Percentiles rank a stretch among this genome's conserved stretches.
Evolutionary conservation across 495 filamentous ascomycete genomes (phyloP).

Genomic region (Penicillium chermesinum): DNA sequence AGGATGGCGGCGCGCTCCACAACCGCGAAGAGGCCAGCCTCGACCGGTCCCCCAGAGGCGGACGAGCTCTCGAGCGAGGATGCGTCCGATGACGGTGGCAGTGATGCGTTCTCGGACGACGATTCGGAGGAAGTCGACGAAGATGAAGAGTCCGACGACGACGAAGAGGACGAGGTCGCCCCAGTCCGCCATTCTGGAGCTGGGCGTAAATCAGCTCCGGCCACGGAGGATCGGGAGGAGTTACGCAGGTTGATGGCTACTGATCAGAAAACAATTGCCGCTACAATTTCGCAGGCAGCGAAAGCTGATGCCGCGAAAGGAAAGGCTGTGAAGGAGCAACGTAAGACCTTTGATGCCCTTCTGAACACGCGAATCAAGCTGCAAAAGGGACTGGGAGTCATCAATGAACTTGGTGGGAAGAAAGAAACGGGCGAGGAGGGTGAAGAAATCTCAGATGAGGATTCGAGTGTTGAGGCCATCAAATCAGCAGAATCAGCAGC

Average conservation of each 20-base stretch:
- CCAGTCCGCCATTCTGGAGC: background rate
- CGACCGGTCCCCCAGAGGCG: constrained; percentile 17
- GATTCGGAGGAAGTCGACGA: constrained; percentile 8
- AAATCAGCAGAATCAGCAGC: constrained; percentile 84
- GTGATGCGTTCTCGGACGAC: background rate
- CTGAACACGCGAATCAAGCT: constrained; percentile 84
- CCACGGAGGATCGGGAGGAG: constrained; percentile 45
- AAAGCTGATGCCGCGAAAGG: constrained; percentile 81
- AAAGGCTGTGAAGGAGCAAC: constrained; percentile 74
- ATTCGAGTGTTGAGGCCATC: constrained; percentile 43
- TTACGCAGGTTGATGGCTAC: constrained; percentile 65
- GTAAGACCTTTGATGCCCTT: constrained; percentile 77
- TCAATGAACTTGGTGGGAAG: constrained; percentile 63
- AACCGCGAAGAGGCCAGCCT: constrained; percentile 17
- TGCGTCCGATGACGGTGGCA: constrained; percentile 7
- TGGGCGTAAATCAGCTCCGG: background rate
- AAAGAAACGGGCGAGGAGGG: constrained; percentile 15
- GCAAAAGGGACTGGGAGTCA: constrained; percentile 79
- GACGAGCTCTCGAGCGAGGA: constrained; percentile 3
- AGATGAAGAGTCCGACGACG: constrained; percentile 2
- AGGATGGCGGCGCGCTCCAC: no score
- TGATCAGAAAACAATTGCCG: constrained; percentile 63
- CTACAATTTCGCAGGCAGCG: constrained; percentile 65
- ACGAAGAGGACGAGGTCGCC: constrained; percentile 25
- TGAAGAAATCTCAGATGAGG: constrained; percentile 28